Evolutionary conservation across 805 yeast genomes (phyloP), one percentile per base, ranked within the genome.

Genomic region (Maudiozyma serrabonitensis): DNA sequence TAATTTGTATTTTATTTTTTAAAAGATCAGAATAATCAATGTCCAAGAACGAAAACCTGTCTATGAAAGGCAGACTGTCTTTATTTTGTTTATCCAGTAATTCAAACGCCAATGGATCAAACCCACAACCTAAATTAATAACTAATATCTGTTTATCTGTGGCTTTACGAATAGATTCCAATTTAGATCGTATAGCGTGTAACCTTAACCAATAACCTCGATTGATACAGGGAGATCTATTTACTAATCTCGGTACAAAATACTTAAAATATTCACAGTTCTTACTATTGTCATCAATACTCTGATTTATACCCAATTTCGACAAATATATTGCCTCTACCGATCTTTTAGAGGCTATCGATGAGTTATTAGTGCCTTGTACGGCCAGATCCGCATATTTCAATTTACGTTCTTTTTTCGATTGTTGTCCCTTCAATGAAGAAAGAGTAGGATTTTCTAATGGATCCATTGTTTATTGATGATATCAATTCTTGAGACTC

Each of bases 351-450:
- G 93, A 84, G 1, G 84, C 89, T 45, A 87, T 86, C 0, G 95
- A 86, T 7, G 88, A 84, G 56, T 82, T 84, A 60, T 87, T 86
- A 2, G 95, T 86, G 3, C 87, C 89, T 65, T 86, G 95, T n/a
- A 86, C 81, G 28, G 83, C 82, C 32, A 79, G 64, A 62, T 83
- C 89, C 35, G 78, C 78, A 56, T 73, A 78, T 23, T 70, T 69
- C 54, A 73, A 75, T 40, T 73, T 69, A 37, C 82, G 63, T 40
- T 60, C 61, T 47, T 69, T 44, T 6, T n/a, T 15, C 51, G 49
- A 46, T 63, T 65, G 45, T 51, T 48, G 48, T 40, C 43, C 48
- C 51, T 55, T 28, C 47, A 52, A 11, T 44, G 47, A 19, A 42
- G 46, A 40, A 8, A 48, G 35, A 2, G 50, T 51, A 11, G 56